Evolutionary conservation across 164 flowering plant genomes (phyloP), one percentile per base, ranked within the genome.

Genomic region (Saururus chinensis): DNA sequence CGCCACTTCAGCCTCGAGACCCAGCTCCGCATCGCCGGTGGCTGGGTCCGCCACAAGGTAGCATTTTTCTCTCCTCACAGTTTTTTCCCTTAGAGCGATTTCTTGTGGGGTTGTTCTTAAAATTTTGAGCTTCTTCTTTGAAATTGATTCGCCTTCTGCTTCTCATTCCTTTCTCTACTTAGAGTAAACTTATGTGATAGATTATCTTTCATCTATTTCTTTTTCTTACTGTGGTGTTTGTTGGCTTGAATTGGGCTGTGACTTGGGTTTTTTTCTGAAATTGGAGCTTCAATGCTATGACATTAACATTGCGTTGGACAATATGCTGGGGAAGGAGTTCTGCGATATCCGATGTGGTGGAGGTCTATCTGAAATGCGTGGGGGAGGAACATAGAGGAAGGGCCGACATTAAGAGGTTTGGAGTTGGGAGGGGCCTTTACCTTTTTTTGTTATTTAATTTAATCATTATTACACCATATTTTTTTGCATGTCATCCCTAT

Each of bases 11-110:
- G 73, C 26, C 88, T 91, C 62, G 61, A 77, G 17, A 90, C 90
- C 35, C 86, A 88, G 81, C 96, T 91, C 53, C 89, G 97, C 0
- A 97, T 95, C 40, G 99, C 99, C 19, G 99, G 99, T 22, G 99
- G 99, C 24, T 95, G 97, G 99, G 99, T 95, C 55, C 95, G 99
- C 49, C 96, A 95, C 64, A 95, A 95, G 96, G 97, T 90, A 14
- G 9, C 11, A 20, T 55, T 1, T 53, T 21, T 22, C 7, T 12
- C 49, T n/a, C n/a, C n/a, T n/a, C n/a, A n/a, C n/a, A n/a, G n/a
- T n/a, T n/a, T n/a, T n/a, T n/a, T n/a, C n/a, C n/a, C n/a, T n/a
- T n/a, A n/a, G n/a, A n/a, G n/a, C n/a, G n/a, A n/a, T n/a, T n/a
- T 45, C 11, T 45, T 45, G 49, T 2, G 17, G 14, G 49, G 49